Conservation (phyloP, 2,329 filamentous ascomycete genomes). For the Phialocephala subalpina region DNA sequence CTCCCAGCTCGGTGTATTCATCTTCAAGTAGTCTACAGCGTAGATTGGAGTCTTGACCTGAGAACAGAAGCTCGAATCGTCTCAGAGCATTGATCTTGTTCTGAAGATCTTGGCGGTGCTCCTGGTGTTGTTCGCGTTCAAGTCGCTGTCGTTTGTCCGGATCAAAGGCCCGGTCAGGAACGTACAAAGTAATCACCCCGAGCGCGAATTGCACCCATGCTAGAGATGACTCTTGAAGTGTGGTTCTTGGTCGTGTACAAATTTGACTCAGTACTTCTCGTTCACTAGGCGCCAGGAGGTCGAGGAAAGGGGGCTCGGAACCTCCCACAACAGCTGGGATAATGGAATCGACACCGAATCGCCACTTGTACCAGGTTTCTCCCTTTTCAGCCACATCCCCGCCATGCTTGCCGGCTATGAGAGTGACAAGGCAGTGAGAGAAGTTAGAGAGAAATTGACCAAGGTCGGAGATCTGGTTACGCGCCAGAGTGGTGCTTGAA, state of each 20-base stretch:
- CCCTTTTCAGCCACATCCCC: not conserved
- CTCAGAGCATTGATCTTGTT: slow-evolving; percentile 66
- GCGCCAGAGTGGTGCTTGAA: slow-evolving; percentile 48
- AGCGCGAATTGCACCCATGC: slow-evolving; percentile 82
- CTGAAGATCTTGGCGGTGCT: slow-evolving; percentile 63
- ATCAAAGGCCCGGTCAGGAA: slow-evolving; percentile 88
- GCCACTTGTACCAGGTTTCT: no score
- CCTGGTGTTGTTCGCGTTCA: slow-evolving; percentile 65
- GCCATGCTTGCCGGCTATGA: slow-evolving; percentile 31
- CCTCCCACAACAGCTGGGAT: not conserved
- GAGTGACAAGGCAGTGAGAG: slow-evolving; percentile 32
- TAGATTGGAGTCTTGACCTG: slow-evolving; percentile 72
- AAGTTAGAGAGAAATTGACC: slow-evolving; percentile 36
- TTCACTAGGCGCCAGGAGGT: not conserved
- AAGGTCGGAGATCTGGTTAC: slow-evolving; percentile 56
- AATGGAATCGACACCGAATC: no score
- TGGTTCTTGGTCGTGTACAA: slow-evolving; percentile 18
- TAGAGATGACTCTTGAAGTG: slow-evolving; percentile 54
- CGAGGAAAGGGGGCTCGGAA: not conserved
- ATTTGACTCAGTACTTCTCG: not conserved
- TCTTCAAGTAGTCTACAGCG: slow-evolving; percentile 69
- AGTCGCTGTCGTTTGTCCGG: slow-evolving; percentile 74
- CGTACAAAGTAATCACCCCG: slow-evolving; percentile 78
- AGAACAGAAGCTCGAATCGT: slow-evolving; percentile 71
- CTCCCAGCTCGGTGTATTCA: slow-evolving; percentile 70